Conservation (phyloP, 306 rosid species). For the Pachyrhizus erosus region DNA sequence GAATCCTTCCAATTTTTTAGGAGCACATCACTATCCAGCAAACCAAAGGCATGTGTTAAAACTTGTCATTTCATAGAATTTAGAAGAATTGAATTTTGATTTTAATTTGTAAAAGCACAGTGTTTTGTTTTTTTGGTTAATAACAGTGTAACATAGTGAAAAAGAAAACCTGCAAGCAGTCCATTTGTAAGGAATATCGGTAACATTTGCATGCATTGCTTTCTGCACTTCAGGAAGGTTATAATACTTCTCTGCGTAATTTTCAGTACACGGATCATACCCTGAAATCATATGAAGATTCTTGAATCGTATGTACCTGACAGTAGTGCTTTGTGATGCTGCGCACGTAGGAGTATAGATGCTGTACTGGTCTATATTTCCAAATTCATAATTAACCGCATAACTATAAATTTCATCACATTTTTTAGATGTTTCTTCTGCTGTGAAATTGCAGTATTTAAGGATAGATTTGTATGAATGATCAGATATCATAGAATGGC, state of each 20-base stretch:
- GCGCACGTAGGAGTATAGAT: slow-evolving; percentile 71
- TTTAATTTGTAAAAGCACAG: neutral
- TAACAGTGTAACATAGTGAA: neutral
- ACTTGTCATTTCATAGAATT: neutral
- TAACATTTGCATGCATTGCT: slow-evolving; percentile 85
- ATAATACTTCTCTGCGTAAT: slow-evolving; percentile 79
- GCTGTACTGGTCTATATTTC: slow-evolving; percentile 73
- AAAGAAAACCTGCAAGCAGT: slow-evolving; percentile 84
- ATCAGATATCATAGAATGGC: slow-evolving; percentile 80
- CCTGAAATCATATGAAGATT: slow-evolving; percentile 63
- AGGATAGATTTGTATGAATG: slow-evolving; percentile 68
- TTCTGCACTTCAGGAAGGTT: slow-evolving; percentile 74
- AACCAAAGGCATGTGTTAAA: neutral
- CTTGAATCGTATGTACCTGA: slow-evolving; percentile 50
- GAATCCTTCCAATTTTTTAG: slow-evolving; percentile 72
- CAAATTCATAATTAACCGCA: slow-evolving; percentile 64
- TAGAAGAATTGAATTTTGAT: neutral
- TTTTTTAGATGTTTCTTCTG: slow-evolving; percentile 44
- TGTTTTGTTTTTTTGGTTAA: neutral
- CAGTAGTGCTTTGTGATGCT: slow-evolving; percentile 26
- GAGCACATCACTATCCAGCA: slow-evolving; percentile 65
- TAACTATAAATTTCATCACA: slow-evolving; percentile 63
- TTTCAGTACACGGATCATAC: slow-evolving; percentile 83
- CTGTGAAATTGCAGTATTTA: slow-evolving; percentile 63
- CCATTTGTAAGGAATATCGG: slow-evolving; percentile 77